A percentile compares a stretch with the other conserved stretches of the same genome.
Evolutionary conservation across 495 filamentous ascomycete species (phyloP).

Genomic region (Lasiosphaeriaceae sp.): DNA sequence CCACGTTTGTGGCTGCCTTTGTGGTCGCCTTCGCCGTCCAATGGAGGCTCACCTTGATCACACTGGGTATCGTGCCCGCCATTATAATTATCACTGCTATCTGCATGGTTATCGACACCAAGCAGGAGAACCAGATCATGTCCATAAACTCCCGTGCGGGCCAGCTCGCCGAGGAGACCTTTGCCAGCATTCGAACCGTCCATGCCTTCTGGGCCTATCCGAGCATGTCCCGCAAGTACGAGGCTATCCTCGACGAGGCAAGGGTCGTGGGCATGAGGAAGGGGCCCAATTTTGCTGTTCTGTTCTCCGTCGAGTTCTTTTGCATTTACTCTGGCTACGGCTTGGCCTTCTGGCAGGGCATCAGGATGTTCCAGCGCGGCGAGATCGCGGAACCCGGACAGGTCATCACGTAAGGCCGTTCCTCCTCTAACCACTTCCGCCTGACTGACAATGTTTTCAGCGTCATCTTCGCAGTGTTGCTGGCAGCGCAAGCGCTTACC

Average conservation of each 20-base stretch:
- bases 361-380: constrained; percentile 33
- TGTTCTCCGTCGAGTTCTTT: constrained; percentile 34
- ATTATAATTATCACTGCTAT: constrained; percentile 36
- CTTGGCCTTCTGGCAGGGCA: constrained; percentile 49
- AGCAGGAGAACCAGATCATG: constrained; percentile 35
- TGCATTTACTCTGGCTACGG: constrained; percentile 34
- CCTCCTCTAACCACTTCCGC: neutral
- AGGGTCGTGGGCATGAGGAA: constrained; percentile 43
- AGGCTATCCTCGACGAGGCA: constrained; percentile 49
- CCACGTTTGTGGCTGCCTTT: constrained; percentile 55
- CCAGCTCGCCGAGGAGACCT: constrained; percentile 52
- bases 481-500: constrained; percentile 30
- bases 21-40: constrained; percentile 51
- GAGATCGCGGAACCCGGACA: constrained; percentile 40
- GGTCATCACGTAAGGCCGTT: constrained; percentile 31
- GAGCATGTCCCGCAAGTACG: constrained; percentile 46
- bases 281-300: constrained; percentile 39
- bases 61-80: constrained; percentile 48
- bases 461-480: constrained; percentile 29
- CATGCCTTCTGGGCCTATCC: constrained; percentile 58
- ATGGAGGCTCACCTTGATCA: constrained; percentile 54
- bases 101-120: constrained; percentile 49
- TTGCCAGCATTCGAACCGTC: constrained; percentile 53
- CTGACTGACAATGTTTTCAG: neutral
- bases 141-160: constrained; percentile 43